Conservation (phyloP, 306 rosid genomes). For the Myrica gale region DNA sequence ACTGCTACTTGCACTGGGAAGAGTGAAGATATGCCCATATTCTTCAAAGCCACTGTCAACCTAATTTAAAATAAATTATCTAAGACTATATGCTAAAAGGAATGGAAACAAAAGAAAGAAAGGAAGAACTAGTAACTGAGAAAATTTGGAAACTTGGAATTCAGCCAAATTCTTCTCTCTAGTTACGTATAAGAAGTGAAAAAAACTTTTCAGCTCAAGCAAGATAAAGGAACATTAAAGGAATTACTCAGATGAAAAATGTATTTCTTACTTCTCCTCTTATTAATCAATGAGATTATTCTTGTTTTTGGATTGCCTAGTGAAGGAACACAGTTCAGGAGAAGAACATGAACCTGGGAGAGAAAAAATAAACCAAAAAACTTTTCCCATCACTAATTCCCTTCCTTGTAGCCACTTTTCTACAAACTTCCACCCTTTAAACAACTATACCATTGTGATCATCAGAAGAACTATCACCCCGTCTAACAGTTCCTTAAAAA, state of each 20-base stretch:
- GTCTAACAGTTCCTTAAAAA: not conserved
- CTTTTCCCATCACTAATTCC: not conserved
- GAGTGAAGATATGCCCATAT: slow-evolving; percentile 53
- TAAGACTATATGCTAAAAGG: not conserved
- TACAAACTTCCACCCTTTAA: not conserved
- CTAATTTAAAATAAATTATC: slow-evolving; percentile 30
- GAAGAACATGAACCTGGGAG: not conserved
- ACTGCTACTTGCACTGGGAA: slow-evolving; percentile 85
- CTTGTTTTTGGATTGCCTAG: not conserved
- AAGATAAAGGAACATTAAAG: not conserved
- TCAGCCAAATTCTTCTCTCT: not conserved
- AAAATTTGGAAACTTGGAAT: not conserved
- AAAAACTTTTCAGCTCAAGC: not conserved
- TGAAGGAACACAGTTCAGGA: not conserved
- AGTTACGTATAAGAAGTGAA: not conserved
- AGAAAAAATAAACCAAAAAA: not conserved
- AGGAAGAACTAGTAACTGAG: not conserved
- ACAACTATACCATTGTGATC: not conserved
- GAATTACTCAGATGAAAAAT: not conserved
- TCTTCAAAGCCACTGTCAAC: slow-evolving; percentile 59
- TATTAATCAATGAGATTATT: not conserved
- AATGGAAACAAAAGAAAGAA: not conserved
- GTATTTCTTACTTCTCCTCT: not conserved
- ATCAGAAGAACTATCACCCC: too few relatives aligned
- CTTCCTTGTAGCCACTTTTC: not conserved